These are phyloP conservation scores for Clausena lansium DNA, from an alignment of 345 rosid species.

Conservation along the genomic window DNA sequence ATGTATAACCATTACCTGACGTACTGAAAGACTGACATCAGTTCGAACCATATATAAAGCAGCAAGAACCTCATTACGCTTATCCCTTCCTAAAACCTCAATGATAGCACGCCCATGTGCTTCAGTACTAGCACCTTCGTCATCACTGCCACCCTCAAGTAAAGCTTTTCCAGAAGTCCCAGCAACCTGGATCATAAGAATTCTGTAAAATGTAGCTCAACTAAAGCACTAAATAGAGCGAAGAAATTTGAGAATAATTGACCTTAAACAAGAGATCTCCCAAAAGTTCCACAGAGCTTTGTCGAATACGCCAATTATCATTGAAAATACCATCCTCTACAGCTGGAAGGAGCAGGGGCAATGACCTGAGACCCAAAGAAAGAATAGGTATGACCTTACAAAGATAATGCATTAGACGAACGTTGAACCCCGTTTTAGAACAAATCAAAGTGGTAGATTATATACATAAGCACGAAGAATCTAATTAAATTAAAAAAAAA, in stretches of 20 bases:
- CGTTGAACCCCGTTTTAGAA: not conserved
- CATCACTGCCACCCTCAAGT: constrained; percentile 99
- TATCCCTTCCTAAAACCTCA: constrained; percentile 93
- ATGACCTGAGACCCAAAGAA: constrained; percentile 51
- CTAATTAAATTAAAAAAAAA: not conserved
- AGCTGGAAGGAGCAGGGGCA: constrained; percentile 97
- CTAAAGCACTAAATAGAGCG: not conserved
- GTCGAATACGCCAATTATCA: constrained; percentile 98
- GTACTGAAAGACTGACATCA: constrained; percentile 90
- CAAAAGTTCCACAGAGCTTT: constrained; percentile 95
- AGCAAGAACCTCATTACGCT: constrained; percentile 96
- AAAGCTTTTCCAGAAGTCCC: constrained; percentile 98
- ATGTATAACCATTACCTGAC: constrained; percentile 69
- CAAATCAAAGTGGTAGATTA: not conserved
- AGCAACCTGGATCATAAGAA: constrained; percentile 66
- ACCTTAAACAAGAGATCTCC: constrained; percentile 98
- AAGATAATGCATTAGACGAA: not conserved
- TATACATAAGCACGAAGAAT: not conserved
- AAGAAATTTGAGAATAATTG: constrained; percentile 8
- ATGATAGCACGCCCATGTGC: constrained; percentile 98
- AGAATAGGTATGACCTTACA: not conserved
- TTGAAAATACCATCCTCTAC: constrained; percentile 98
- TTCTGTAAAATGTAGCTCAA: not conserved
- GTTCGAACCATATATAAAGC: constrained; percentile 97
- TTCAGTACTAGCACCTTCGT: constrained; percentile 98